Evolutionary conservation across 2,329 filamentous ascomycete species (phyloP), one percentile per base, ranked within the genome.

Genomic region (Septoria linicola): DNA sequence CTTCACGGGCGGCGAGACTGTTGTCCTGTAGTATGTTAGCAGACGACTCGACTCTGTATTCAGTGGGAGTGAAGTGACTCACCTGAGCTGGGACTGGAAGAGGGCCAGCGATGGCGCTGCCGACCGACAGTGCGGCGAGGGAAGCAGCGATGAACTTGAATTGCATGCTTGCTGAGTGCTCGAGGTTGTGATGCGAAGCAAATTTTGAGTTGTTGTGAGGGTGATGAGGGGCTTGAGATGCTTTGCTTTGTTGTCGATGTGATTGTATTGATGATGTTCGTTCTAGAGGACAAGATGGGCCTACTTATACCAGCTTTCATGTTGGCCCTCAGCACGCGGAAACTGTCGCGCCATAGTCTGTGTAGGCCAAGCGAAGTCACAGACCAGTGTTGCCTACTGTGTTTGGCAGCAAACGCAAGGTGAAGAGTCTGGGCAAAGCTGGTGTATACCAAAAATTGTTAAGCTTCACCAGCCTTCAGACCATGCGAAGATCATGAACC

Each of bases 121-220:
- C 50, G 32, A 53, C 37, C n/a, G 39, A 40, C 20, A 53, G 39
- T n/a, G 43, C 50, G 34, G 44, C 50, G 17, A 53, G 11, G 23
- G 50, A 42, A 27, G 49, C 49, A 36, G 43, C 41, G 17, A 48
- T 48, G 43, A 42, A 30, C 43, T 43, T 53, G 50, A 53, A 47
- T 31, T 53, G 43, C 43, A 53, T 49, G 4, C 27, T 21, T 23
- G 37, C 16, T 40, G 37, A 40, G 17, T n/a, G 23, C 3, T 21
- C 13, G 17, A 21, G 34, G 21, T 46, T 37, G 31, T 23, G 42
- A 39, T 42, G n/a, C 10, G 27, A 35, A n/a, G n/a, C n/a, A n/a
- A n/a, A n/a, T n/a, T n/a, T n/a, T n/a, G 19, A 14, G 25, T 47
- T 35, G 19, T n/a, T 11, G 30, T 21, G 43, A 23, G 13, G 43